Base-by-base conservation (phyloP, 2,329 filamentous ascomycete species). In the Chaetoscypha palmicola region DNA sequence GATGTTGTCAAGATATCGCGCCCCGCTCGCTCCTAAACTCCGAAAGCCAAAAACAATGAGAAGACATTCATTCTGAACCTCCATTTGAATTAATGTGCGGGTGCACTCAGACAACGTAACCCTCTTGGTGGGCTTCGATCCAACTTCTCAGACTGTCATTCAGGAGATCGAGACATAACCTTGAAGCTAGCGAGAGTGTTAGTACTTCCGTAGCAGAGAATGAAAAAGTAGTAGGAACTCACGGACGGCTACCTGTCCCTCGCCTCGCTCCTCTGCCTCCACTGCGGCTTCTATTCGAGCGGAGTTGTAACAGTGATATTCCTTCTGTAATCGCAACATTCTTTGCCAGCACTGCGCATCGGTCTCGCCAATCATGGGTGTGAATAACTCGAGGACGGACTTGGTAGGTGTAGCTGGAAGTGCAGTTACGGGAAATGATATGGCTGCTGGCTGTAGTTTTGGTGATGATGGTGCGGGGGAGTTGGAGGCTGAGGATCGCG, bases 271-370 rank as follows among this genome's bases (percentile, higher is more conserved):
- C 26, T 31, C 23, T 44, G 52, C 56, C 39, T 61, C 58, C 3
- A 61, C 56, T 3, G 57, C 58, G 39, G 58, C 58, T 36, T 59
- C 57, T 38, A 61, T 43, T 10, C 58, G 36, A 16, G 58, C 58
- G n/a, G 52, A 56, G 33, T 60, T 58, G 38, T 60, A 61, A 26
- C 58, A 61, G 40, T 58, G 55, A 38, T 54, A 61, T 45, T 55
- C 49, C 26, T 52, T 51, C 49, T 61, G 58, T 38, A 61, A 34
- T 17, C 34, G 36, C 12, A 61, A 38, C 58, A 61, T 61, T 21
- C 51, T 52, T 21, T 46, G 40, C 58, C 58, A 61, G 20, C 52
- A 53, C 42, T 60, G 49, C 2, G 41, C 45, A 36, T 61, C 58
- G 5, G 46, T 49, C 30, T 48, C 42, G 42, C 24, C 31, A 31